Base-by-base conservation (phyloP, 1,284 basidiomycete species). In the Ganoderma sp. region DNA sequence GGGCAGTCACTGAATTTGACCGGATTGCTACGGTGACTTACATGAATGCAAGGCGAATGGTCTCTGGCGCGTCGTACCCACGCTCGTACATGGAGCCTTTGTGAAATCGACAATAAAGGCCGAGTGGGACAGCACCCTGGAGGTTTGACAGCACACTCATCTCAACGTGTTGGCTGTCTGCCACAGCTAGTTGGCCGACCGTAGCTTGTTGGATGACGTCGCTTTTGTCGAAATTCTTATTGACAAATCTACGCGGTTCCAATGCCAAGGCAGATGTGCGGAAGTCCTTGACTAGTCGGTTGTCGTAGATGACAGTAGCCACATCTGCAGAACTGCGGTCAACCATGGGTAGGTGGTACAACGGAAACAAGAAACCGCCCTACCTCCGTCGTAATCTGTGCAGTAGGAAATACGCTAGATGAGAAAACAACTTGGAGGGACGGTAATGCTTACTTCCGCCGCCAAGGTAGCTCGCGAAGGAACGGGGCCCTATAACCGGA, bases 301-400 rank as follows among this genome's bases (percentile, higher is more conserved):
- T 78, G 43, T 82, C 79, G 75, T 83, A 86, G 39, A 87, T 84
- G 28, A 87, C 75, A 65, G 89, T 84, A 0, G 86, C 84, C 14
- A 83, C 85, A 71, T 93, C 91, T 92, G 12, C 12, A 65, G 43
- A 50, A 48, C 34, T 12, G n/a, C 12, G 19, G 28, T 54, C 22
- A 54, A 32, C n/a, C 48, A 9, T 12, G 17, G 4, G 41, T 57
- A 10, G n/a, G 12, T 15, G n/a, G 37, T 22, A 6, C n/a, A 28
- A 45, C 0, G 8, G 22, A 54, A 54, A 10, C 4, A 62, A 42
- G 2, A 62, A 62, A 32, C 32, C 32, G 32, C 19, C 22, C 63
- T 76, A 91, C 91, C 91, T 78, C 91, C 90, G 73, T 92, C 91
- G 78, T 87, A 88, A 74, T 92, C 91, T 91, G 71, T 25, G 57